Evolutionary conservation across 306 rosid genomes (phyloP).

Genomic region (Pyrus bretschneideri): DNA sequence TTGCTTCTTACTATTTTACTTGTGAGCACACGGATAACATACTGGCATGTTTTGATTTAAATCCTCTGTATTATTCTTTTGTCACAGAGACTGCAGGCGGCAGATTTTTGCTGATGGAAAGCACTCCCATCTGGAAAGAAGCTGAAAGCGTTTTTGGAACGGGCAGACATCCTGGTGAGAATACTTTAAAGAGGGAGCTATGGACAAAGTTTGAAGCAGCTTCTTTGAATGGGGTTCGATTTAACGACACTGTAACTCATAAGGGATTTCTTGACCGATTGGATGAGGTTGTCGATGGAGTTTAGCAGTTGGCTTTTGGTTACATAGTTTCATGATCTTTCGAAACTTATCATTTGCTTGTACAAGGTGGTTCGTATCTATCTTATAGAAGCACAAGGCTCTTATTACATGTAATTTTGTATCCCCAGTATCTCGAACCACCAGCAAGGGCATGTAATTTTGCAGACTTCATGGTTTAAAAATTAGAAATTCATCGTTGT

Average conservation of each 20-base stretch:
- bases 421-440: background rate
- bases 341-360: background rate
- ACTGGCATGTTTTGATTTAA: background rate
- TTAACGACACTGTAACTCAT: slow-evolving; percentile 20
- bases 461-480: background rate
- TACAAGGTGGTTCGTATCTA: slow-evolving; percentile 20
- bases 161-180: slow-evolving; percentile 75
- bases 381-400: background rate
- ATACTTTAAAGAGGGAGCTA: slow-evolving; percentile 80
- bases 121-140: slow-evolving; percentile 62
- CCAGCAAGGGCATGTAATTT: background rate
- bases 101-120: slow-evolving; percentile 27
- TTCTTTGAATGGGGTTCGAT: slow-evolving; percentile 28
- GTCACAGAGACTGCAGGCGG: slow-evolving; percentile 34
- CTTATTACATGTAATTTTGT: background rate
- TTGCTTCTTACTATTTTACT: background rate
- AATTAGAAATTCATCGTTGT: background rate
- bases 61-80: background rate
- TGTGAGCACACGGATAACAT: background rate
- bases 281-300: slow-evolving; percentile 73
- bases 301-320: background rate
- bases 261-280: slow-evolving; percentile 76
- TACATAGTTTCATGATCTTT: slow-evolving; percentile 2
- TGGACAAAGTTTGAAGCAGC: slow-evolving; percentile 92
- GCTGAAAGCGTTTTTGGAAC: slow-evolving; percentile 40